A percentile compares a stretch with the other conserved stretches of the same genome.
phyloP scores from a whole-genome alignment of 2,329 filamentous ascomycete genomes.

The Sarocladiaceae sp. region DNA sequence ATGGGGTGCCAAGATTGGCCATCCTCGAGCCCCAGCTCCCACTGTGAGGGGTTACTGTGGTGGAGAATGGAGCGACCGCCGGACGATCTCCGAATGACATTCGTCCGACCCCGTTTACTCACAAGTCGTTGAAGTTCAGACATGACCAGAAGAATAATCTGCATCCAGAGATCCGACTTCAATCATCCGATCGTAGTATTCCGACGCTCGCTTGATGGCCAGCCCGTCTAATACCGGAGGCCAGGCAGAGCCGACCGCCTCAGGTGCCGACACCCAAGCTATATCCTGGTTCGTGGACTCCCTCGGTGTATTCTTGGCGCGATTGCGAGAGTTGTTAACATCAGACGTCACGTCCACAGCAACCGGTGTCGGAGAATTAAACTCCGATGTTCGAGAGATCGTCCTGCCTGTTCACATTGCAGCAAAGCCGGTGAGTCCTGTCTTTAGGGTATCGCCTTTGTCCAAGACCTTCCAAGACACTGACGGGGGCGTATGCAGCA shows the following conservation, averaged over 20 bases:
- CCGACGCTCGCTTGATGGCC: neutral
- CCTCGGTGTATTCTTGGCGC: neutral
- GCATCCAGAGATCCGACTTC: neutral
- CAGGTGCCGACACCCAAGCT: neutral
- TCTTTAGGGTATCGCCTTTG: no score
- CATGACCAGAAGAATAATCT: no score
- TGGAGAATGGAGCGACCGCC: no score
- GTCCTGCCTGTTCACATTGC: neutral
- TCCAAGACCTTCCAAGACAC: no score
- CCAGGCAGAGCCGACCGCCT: neutral
- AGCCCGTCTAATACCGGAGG: neutral
- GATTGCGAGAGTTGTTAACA: no score
- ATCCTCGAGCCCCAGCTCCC: no score
- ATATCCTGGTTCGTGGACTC: neutral
- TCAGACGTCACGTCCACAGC: neutral
- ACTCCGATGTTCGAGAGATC: neutral
- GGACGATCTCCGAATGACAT: no score
- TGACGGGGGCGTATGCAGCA: no score
- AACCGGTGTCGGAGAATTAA: neutral
- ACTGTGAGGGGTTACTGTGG: no score
- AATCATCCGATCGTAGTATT: neutral
- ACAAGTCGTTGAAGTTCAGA: no score
- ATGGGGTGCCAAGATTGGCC: no score
- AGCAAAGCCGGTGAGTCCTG: neutral
- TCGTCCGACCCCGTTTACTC: no score